Base-by-base conservation (phyloP, 1,284 basidiomycete species). In the Ustilago curta region DNA sequence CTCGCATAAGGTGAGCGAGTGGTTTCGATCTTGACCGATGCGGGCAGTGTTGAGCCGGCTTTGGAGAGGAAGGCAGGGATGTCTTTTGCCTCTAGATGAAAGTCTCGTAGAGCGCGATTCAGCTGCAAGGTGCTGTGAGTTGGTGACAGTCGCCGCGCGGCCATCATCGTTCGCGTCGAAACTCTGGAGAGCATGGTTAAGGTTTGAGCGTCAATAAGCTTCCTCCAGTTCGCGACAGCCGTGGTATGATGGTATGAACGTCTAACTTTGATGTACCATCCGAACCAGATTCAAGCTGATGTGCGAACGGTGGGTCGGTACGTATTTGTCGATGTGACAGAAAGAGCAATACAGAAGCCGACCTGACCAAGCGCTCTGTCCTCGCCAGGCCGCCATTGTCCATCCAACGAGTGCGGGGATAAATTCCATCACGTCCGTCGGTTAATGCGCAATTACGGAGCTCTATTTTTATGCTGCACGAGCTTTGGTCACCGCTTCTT, bases 31-130 rank as follows among this genome's bases (percentile, higher is more conserved):
- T 37, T 19, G 32, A 62, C 31, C 7, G 56, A 48, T 0, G 40
- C 4, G 2, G 60, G 58, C 3, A 70, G 56, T 3, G 29, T 39
- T 1, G 53, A 50, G 25, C 58, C 58, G 16, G 62, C 63, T 42
- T 70, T 50, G 2, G 35, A 39, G 27, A 76, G 64, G 23, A 76
- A 76, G 2, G 32, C 16, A 9, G 63, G 57, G 31, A 76, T 61
- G 35, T 76, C 73, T 37, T 60, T 56, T 11, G 73, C 52, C 35
- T 76, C 47, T 6, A 76, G 48, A 32, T 72, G 64, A 23, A 76
- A 76, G 52, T 66, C 48, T 14, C 72, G 70, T 7, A 31, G 16
- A 23, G 11, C 3, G 3, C 35, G 35, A 37, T 37, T 14, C 14
- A 25, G 40, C 23, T 31, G 40, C 5, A 39, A 7, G 16, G 25